Conservation (phyloP, 805 yeast genomes). For the Kuraishia hungarica region DNA sequence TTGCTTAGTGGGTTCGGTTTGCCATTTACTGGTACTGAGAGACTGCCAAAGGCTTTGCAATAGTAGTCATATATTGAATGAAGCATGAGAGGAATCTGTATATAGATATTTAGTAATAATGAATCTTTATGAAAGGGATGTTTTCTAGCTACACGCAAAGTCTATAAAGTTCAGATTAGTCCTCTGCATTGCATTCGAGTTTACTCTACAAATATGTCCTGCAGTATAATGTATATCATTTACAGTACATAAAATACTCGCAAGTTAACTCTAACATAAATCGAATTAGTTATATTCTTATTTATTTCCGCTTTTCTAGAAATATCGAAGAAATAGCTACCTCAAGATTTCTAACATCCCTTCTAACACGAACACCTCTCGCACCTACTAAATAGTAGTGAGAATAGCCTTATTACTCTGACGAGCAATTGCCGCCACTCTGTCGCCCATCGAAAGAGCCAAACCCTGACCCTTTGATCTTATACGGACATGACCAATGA, state of each 20-base stretch:
- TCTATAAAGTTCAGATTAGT: no score
- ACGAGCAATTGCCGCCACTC: conserved; percentile 78
- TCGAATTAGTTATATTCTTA: not conserved
- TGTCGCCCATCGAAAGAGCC: conserved; percentile 90
- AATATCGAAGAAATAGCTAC: no score
- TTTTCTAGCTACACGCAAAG: no score
- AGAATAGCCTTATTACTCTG: conserved; percentile 31
- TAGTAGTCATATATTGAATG: not conserved
- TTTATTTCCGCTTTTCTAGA: not conserved
- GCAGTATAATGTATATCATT: not conserved
- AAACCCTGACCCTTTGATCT: conserved; percentile 97
- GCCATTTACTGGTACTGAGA: conserved; percentile 59
- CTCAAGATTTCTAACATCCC: no score
- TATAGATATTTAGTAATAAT: not conserved
- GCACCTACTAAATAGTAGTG: conserved; percentile 18
- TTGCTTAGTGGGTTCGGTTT: conserved; percentile 75
- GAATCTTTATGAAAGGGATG: not conserved
- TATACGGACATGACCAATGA: conserved; percentile 91
- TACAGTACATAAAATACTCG: not conserved
- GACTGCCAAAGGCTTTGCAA: conserved; percentile 20
- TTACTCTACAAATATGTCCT: no score
- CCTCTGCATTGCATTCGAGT: no score
- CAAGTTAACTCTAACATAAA: not conserved
- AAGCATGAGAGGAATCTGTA: not conserved
- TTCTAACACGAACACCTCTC: not conserved